Percentiles rank a stretch among this genome's conserved stretches.
Evolutionary conservation across 352 stramenopile species (phyloP).

Genomic region (Phytophthora megakarya): DNA sequence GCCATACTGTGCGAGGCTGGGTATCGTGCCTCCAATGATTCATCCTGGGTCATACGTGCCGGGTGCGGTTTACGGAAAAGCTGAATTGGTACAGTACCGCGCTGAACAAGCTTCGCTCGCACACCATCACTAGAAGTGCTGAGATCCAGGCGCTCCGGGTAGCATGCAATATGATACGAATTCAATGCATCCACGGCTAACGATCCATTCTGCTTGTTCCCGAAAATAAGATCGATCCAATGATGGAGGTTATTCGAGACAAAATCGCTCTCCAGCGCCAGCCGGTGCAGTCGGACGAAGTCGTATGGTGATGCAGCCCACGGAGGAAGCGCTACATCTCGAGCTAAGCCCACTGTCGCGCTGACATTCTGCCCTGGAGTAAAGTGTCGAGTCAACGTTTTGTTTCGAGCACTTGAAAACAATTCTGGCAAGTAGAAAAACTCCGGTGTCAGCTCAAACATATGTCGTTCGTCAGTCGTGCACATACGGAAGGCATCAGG

Average conservation of each 20-base stretch:
- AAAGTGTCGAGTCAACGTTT: conserved; percentile 51
- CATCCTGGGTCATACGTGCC: conserved; percentile 75
- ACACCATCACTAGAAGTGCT: conserved; percentile 61
- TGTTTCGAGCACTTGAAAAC: conserved; percentile 70
- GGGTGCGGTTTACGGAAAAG: conserved; percentile 81
- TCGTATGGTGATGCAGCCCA: conserved; percentile 96
- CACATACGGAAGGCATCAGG: conserved; percentile 58
- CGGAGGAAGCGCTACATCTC: conserved; percentile 92
- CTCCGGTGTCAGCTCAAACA: conserved; percentile 79
- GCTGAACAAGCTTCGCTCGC: conserved; percentile 66
- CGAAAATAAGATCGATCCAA: conserved; percentile 99
- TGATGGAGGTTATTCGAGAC: conserved; percentile 97
- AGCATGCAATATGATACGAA: conserved; percentile 90
- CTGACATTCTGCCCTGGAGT: conserved; percentile 46
- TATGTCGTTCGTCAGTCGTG: conserved; percentile 58
- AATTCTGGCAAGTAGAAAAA: conserved; percentile 84
- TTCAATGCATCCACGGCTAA: conserved; percentile 91
- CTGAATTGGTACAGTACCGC: conserved; percentile 76
- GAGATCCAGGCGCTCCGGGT: conserved; percentile 78
- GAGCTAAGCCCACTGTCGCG: conserved; percentile 55
- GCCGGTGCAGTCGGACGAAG: conserved; percentile 96
- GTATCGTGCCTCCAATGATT: conserved; percentile 71
- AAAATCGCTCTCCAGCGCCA: conserved; percentile 98
- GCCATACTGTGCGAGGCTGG: conserved; percentile 76
- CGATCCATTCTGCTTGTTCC: conserved; percentile 94